These are phyloP conservation scores for Phytophthora sp. DNA, from an alignment of 352 stramenopile genomes.

Conservation along the genomic window DNA sequence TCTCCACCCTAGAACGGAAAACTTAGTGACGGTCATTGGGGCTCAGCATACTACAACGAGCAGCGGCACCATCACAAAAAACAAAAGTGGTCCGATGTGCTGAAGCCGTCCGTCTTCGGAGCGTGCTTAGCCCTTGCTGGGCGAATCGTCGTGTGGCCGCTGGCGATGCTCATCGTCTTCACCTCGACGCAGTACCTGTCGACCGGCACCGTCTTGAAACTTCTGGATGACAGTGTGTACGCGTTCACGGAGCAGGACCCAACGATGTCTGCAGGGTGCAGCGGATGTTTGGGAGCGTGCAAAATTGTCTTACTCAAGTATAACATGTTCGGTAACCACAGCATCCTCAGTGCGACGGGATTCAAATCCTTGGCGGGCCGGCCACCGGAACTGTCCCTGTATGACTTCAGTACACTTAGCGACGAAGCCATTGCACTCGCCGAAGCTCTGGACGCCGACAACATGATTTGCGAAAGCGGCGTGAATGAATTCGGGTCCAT, in stretches of 20 bases:
- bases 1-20: no score
- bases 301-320: conserved; percentile 29
- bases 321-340: conserved; percentile 26
- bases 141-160: conserved; percentile 28
- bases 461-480: conserved; percentile 25
- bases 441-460: conserved; percentile 18
- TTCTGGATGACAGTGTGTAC: conserved; percentile 31
- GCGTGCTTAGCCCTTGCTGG: conserved; percentile 22
- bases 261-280: conserved; percentile 29
- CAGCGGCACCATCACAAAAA: conserved; percentile 5
- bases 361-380: conserved; percentile 27
- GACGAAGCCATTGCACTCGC: conserved; percentile 11
- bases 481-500: conserved; percentile 35
- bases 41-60: conserved; percentile 17
- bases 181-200: conserved; percentile 22
- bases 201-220: conserved; percentile 15
- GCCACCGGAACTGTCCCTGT: conserved; percentile 25
- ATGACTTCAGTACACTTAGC: conserved; percentile 26
- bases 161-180: conserved; percentile 19
- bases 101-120: conserved; percentile 26
- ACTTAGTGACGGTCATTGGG: no score
- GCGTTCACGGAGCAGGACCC: conserved; percentile 31
- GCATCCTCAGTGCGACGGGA: conserved; percentile 19
- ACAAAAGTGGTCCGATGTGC: conserved; percentile 16
- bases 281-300: conserved; percentile 15